Base-by-base conservation (phyloP, 257 asterid genomes). In the Solanum okadae region DNA sequence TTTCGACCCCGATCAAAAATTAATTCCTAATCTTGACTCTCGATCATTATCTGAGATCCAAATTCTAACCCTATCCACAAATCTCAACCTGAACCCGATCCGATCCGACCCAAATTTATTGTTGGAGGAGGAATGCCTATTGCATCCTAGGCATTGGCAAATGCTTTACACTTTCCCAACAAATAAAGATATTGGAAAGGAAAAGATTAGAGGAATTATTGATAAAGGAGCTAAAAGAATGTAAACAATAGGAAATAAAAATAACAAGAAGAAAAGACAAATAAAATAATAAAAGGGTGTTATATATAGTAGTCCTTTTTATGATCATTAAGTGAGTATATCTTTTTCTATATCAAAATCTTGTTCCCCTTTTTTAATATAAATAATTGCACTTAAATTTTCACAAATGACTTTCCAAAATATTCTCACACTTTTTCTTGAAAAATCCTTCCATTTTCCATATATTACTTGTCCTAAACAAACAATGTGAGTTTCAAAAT, bases 101-200 rank as follows among this genome's bases (percentile, higher is more conserved):
- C 15, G 6, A 63, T 23, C 15, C 14, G 1, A 5, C 27, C 29
- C 7, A 9, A n/a, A 10, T 4, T 63, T 35, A 5, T 75, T 75
- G 20, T 68, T 70, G 35, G 33, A 27, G 83, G 56, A 23, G 20
- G 31, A 76, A 40, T 78, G n/a, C 5, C 85, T 42, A 44, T 27
- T 56, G 65, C n/a, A 56, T 79, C 85, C 40, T 27, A 79, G 38
- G 65, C 85, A 44, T 44, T 0, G 3, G 9, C 25, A 44, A 56
- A 15, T 44, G 92, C 87, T 91, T 90, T 91, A 86, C 65, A 61
- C 90, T 90, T 90, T 90, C 86, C 89, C 90, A 90, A 84, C 90
- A 84, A 44, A 44, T 12, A 44, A 89, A 88, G 35, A 71, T 72
- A 77, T 85, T 88, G 87, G 63, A 42, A 42, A 25, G n/a, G 5